Base-by-base conservation (phyloP, 169 alveolate genomes). In the Hepatocystis sp. region DNA sequence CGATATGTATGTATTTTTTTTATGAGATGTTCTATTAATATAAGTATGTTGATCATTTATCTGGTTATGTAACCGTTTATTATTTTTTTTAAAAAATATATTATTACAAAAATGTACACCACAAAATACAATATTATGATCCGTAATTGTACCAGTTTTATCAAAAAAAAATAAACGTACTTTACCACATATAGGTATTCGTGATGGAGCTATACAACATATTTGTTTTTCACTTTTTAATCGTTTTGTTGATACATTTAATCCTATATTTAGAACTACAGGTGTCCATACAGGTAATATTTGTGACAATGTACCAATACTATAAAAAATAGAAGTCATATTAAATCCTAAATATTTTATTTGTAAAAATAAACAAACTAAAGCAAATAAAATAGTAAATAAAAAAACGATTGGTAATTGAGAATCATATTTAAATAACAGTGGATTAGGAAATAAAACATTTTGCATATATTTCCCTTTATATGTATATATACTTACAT, bases 61-160 rank as follows among this genome's bases (percentile, higher is more conserved):
- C n/a, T n/a, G n/a, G n/a, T n/a, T n/a, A n/a, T n/a, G n/a, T n/a
- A n/a, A n/a, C n/a, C n/a, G n/a, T 10, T 36, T 25, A 13, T 15
- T 55, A 47, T 55, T 68, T 30, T 68, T 30, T 55, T 53, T 63
- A 39, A 21, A 39, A 23, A 76, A 44, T 44, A 76, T 63, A 34
- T 76, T 76, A 46, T 76, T 76, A 28, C 88, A 63, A 52, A 65
- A 91, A 17, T 76, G 88, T 7, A 76, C 65, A 1, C 97, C 97
- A 60, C 91, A 67, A 67, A 94, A 95, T 56, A 91, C 94, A 32
- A 98, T 93, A 47, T 94, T 95, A 91, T 97, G 98, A 88, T 96
- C 97, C 5, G 99, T 98, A 39, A 98, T 66, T 11, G 99, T 98
- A 7, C 99, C 99, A 15, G 99, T 98, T 92, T 98, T 98, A 91